Evolutionary conservation across 768 basidiomycete genomes (phyloP).

Genomic region (Auricularia sp.): DNA sequence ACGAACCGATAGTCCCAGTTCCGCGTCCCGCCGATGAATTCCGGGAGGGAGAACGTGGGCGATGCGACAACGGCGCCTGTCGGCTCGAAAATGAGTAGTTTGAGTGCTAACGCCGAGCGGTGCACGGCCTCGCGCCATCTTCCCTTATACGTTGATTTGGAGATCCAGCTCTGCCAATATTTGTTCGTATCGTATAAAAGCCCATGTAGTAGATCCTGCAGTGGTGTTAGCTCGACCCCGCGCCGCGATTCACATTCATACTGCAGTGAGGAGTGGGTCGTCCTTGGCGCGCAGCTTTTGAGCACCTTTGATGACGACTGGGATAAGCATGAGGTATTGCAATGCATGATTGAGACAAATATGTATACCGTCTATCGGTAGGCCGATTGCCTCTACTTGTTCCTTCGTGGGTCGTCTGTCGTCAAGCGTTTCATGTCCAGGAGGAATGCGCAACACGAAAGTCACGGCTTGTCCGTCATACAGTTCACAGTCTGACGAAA

Average conservation of each 20-base stretch:
- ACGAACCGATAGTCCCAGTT: slow-evolving; percentile 69
- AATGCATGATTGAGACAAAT: not conserved
- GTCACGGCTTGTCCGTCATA: slow-evolving; percentile 84
- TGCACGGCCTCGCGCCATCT: slow-evolving; percentile 95
- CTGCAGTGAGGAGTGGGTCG: slow-evolving; percentile 67
- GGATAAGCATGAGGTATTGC: not conserved
- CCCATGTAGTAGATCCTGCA: slow-evolving; percentile 43
- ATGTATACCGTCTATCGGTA: slow-evolving; percentile 32
- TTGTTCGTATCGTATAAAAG: slow-evolving; percentile 55
- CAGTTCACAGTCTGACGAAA: slow-evolving; percentile 48
- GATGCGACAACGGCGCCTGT: slow-evolving; percentile 92
- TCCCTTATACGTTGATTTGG: slow-evolving; percentile 80
- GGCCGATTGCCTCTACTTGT: slow-evolving; percentile 34
- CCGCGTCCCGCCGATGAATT: slow-evolving; percentile 79
- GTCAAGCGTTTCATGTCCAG: slow-evolving; percentile 23
- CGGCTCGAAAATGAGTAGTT: slow-evolving; percentile 86
- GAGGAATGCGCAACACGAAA: slow-evolving; percentile 70
- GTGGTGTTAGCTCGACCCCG: slow-evolving; percentile 2
- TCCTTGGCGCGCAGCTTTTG: slow-evolving; percentile 40
- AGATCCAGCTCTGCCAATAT: slow-evolving; percentile 87
- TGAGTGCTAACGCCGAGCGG: slow-evolving; percentile 86
- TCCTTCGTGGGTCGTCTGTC: slow-evolving; percentile 26
- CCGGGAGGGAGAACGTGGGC: slow-evolving; percentile 90
- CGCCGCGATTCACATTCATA: slow-evolving; percentile 12
- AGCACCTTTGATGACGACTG: slow-evolving; percentile 35